Base-by-base conservation (phyloP, 371 early-diverging fungal genomes). In the Smittium mucronatum region DNA sequence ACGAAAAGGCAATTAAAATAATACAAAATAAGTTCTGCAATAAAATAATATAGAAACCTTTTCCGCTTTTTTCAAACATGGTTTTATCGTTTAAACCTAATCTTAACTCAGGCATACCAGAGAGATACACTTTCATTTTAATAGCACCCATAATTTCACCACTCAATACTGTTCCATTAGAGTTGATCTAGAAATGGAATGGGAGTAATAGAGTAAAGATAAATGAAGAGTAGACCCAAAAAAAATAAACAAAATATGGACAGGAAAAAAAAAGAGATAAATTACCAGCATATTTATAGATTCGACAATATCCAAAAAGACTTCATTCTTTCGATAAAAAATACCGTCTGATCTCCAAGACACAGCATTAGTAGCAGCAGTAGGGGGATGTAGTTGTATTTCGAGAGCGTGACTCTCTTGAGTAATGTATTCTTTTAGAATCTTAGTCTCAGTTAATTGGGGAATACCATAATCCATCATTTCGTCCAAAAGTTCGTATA, bases 381-480 rank as follows among this genome's bases (percentile, higher is more conserved):
- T 91, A 1, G 98, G 97, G 34, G 95, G 96, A 1, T 94, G 86
- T 31, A 74, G 73, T 74, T 86, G 88, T 15, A 87, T 86, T 76
- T 96, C 96, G 35, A 98, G 84, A 73, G 93, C 93, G 78, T 94
- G 90, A 58, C 92, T 90, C 76, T 98, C 97, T 80, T 98, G 98
- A 8, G 97, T 96, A 72, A 98, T 98, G 76, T 95, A 97, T 89
- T 95, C 95, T 82, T 95, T 89, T 68, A 98, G 81, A 70, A 97
- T 95, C 82, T 96, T 95, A 33, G 93, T 87, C 78, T 98, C 97
- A 5, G 97, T 97, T 1, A 94, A 95, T 76, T 98, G 99, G 34
- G 99, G 97, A 78, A 95, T 93, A 30, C 99, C 99, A 77, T 95
- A 98, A 79, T 98, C 99, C 96, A 97, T 95, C 95, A 98, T 98